phyloP scores from a whole-genome alignment of 345 rosid genomes.

The Dimocarpus longan region DNA sequence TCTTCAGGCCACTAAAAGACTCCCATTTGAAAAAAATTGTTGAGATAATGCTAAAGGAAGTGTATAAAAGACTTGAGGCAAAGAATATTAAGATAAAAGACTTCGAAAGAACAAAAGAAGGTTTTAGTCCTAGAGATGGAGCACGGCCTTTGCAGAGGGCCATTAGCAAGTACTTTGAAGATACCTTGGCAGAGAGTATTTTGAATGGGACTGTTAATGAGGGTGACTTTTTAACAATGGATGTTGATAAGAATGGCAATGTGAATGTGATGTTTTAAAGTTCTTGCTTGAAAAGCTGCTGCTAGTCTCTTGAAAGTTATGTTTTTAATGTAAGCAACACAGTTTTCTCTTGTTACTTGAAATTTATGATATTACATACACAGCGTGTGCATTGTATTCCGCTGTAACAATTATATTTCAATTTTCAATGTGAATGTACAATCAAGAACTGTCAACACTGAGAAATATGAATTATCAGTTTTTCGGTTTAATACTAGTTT shows the following conservation, averaged over 20 bases:
- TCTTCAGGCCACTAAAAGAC: conserved; percentile 53
- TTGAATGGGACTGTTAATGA: conserved; percentile 49
- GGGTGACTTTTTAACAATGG: conserved; percentile 51
- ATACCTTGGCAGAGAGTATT: conserved; percentile 58
- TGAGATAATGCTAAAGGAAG: conserved; percentile 52
- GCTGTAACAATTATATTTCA: too few relatives aligned
- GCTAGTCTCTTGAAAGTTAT: background rate
- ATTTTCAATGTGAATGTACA: too few relatives aligned
- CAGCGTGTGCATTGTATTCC: too few relatives aligned
- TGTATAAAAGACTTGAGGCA: conserved; percentile 45
- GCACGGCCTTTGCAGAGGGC: conserved; percentile 74
- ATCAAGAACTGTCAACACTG: too few relatives aligned
- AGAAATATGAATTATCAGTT: too few relatives aligned
- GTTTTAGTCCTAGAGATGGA: conserved; percentile 55
- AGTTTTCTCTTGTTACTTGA: too few relatives aligned
- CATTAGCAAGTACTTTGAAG: conserved; percentile 54
- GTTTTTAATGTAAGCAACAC: too few relatives aligned
- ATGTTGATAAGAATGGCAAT: conserved; percentile 49
- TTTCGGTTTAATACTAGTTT: too few relatives aligned
- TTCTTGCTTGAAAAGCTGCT: background rate
- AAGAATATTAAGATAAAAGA: conserved; percentile 48
- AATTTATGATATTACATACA: too few relatives aligned
- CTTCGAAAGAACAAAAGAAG: conserved; percentile 55
- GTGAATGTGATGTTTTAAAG: conserved; percentile 21
- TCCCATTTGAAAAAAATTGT: conserved; percentile 52